Conservation (phyloP, 495 filamentous ascomycete genomes). For the Daldinia concentrica region DNA sequence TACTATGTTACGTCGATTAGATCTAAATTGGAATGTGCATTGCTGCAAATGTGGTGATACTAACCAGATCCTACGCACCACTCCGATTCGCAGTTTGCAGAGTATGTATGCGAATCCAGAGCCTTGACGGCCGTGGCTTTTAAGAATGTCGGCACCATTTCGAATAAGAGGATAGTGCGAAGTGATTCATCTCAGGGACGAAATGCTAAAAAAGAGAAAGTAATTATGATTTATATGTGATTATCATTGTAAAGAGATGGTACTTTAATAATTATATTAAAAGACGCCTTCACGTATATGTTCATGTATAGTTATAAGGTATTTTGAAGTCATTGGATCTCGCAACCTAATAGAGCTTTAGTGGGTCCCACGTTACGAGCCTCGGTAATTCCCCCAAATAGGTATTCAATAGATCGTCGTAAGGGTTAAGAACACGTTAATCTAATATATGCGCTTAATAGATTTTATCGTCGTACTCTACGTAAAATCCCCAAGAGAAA, state of each 20-base stretch:
- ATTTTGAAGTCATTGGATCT: neutral
- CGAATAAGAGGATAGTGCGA: neutral
- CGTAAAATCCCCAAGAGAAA: too few species aligned
- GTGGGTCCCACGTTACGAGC: neutral
- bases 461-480: neutral
- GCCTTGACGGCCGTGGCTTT: conserved; percentile 66
- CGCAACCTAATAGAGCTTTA: neutral
- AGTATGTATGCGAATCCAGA: conserved; percentile 68
- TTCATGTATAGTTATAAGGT: too few species aligned
- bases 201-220: neutral
- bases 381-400: neutral
- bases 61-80: conserved; percentile 80
- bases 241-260: neutral
- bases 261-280: neutral
- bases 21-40: neutral
- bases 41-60: neutral
- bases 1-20: conserved; percentile 55
- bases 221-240: neutral
- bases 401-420: neutral
- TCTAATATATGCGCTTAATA: neutral
- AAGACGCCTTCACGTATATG: neutral
- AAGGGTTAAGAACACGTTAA: neutral
- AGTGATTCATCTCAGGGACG: neutral
- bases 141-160: conserved; percentile 57
- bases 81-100: conserved; percentile 64